Conservation (phyloP, 805 yeast genomes). For the Barnettozyma wickerhamii region DNA sequence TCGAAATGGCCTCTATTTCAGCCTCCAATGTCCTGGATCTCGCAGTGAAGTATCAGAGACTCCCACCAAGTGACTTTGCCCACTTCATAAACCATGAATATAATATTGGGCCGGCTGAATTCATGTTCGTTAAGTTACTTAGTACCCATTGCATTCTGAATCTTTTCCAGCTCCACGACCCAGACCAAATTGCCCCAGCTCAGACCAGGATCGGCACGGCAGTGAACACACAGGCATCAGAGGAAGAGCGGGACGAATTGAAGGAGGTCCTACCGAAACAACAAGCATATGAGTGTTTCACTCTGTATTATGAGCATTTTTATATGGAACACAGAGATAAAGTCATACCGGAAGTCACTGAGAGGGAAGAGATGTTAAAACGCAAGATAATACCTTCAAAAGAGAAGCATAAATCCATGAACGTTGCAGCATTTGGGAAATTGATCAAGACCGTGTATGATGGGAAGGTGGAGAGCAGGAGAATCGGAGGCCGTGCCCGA, state of each 20-base stretch:
- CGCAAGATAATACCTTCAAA: background rate
- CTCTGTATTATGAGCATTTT: constrained; percentile 9
- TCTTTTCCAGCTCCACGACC: constrained; percentile 4
- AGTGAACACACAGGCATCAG: background rate
- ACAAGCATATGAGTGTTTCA: constrained; percentile 12
- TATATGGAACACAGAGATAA: background rate
- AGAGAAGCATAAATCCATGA: background rate
- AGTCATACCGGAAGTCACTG: background rate
- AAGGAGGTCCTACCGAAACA: constrained; percentile 7
- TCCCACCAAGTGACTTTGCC: background rate
- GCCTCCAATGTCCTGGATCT: background rate
- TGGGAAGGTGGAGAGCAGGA: constrained; percentile 54
- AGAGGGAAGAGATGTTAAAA: background rate
- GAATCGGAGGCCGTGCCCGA: constrained; percentile 79
- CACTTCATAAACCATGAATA: background rate
- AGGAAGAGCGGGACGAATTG: background rate
- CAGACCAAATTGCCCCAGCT: constrained; percentile 9
- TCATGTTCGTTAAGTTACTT: background rate
- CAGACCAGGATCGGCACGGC: no score
- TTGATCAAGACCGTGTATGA: constrained; percentile 65
- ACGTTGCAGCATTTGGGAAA: constrained; percentile 69
- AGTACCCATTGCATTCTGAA: constrained; percentile 4
- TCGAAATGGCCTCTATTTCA: background rate
- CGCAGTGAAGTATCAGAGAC: background rate
- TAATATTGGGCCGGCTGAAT: background rate